Conservation (phyloP, 2,329 filamentous ascomycete genomes). For the Fusarium sp. region DNA sequence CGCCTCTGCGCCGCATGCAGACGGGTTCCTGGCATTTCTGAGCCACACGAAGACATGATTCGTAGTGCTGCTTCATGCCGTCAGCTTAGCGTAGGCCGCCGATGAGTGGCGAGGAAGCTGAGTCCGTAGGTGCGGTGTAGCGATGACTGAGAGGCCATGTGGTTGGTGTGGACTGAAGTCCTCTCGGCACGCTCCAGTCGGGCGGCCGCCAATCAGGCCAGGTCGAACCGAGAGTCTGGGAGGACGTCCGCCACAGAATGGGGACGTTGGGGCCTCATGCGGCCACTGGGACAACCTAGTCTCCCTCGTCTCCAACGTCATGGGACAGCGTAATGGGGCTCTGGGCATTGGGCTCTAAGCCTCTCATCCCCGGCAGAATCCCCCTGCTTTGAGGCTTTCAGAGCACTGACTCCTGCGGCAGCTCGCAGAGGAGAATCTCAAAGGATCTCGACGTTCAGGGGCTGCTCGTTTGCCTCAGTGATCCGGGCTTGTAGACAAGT, state of each 20-base stretch:
- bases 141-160: slow-evolving; percentile 26
- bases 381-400: not conserved
- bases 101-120: slow-evolving; percentile 36
- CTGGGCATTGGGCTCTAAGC: slow-evolving; percentile 8
- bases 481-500: slow-evolving; percentile 26
- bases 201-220: slow-evolving; percentile 46
- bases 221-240: slow-evolving; percentile 39
- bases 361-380: not conserved
- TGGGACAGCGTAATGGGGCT: slow-evolving; percentile 7
- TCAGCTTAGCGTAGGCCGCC: slow-evolving; percentile 44
- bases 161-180: slow-evolving; percentile 31
- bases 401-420: not conserved
- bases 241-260: slow-evolving; percentile 32
- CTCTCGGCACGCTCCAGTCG: slow-evolving; percentile 29
- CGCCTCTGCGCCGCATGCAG: slow-evolving; percentile 18
- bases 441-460: slow-evolving; percentile 6
- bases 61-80: slow-evolving; percentile 23
- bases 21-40: slow-evolving; percentile 18
- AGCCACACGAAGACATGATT: slow-evolving; percentile 25
- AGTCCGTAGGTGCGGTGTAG: slow-evolving; percentile 27
- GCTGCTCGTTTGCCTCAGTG: slow-evolving; percentile 17
- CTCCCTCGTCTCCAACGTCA: slow-evolving; percentile 32
- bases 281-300: slow-evolving; percentile 26
- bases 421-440: slow-evolving; percentile 1
- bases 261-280: slow-evolving; percentile 34